Evolutionary conservation across 2,329 filamentous ascomycete species (phyloP), one percentile per base, ranked within the genome.

Genomic region (Lachnellula arida): DNA sequence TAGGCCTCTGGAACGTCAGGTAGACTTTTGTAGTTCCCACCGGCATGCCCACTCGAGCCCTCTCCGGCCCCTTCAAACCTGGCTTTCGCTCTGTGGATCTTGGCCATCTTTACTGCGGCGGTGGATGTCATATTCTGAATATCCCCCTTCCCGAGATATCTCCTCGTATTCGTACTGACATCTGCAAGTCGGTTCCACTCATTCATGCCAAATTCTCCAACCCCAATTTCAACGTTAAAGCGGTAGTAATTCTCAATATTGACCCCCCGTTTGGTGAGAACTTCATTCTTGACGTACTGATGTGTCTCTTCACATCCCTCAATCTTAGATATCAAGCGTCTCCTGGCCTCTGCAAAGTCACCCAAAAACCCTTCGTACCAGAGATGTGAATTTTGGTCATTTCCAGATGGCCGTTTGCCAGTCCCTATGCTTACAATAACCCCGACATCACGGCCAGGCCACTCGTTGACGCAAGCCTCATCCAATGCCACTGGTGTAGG

Each of bases 191-290:
- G 84, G 66, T 90, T 84, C 94, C 94, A 99, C 71, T 97, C 94
- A 69, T 97, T 99, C 91, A 99, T 97, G 51, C 89, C 93, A 70
- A 97, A 97, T 69, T 97, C 94, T 52, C 93, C 92, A 3, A 97
- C 92, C 1, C 93, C 94, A 15, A 96, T 86, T 69, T 97, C 92
- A 42, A 97, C 94, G 62, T 99, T 99, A n/a, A 97, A 78, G 7
- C 94, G 88, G 71, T 91, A 96, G 75, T 99, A 99, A 70, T 95
- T 90, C 56, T 97, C 92, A 51, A 84, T 81, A 65, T 88, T 92
- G 57, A 97, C 89, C 25, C 87, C 84, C 35, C 91, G 84, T 70
- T 86, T 88, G 6, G 82, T 75, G 22, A 97, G 78, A 63, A 92
- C 84, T 48, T 95, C 88, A 56, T 82, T 84, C 56, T 88, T 75